Conservation (phyloP, 2,329 filamentous ascomycete genomes). For the Hypoxylon sp. region DNA sequence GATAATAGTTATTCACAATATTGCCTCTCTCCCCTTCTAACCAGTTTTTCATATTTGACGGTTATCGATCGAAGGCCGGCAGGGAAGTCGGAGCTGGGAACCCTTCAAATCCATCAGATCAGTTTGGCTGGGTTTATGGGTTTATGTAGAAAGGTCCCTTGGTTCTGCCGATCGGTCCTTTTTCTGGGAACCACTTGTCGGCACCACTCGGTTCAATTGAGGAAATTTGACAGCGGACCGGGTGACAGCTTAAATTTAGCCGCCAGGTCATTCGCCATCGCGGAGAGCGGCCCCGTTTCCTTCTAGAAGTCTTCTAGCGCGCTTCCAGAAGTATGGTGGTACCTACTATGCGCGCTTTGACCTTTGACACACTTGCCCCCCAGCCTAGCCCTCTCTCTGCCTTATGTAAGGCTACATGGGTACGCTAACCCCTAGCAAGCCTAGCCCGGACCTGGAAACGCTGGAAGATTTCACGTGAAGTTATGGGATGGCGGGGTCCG, state of each 20-base stretch:
- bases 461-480: constrained; percentile 18
- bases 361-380: too few relatives aligned
- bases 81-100: not conserved
- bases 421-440: not conserved
- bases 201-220: constrained; percentile 44
- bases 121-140: not conserved
- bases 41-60: not conserved
- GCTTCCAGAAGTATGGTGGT: not conserved
- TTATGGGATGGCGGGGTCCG: not conserved
- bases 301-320: constrained; percentile 46
- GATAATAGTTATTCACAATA: not conserved
- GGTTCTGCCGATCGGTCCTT: constrained; percentile 43
- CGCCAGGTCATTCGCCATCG: constrained; percentile 38
- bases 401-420: constrained; percentile 23
- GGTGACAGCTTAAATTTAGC: constrained; percentile 40
- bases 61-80: not conserved
- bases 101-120: not conserved
- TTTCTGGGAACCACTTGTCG: constrained; percentile 34
- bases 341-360: not conserved
- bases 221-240: constrained; percentile 25
- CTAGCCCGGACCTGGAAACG: not conserved
- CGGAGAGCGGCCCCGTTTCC: constrained; percentile 33
- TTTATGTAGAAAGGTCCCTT: not conserved
- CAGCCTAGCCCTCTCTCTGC: not conserved
- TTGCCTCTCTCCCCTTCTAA: not conserved